Base-by-base conservation (phyloP, 306 rosid genomes). In the Vicia faba region DNA sequence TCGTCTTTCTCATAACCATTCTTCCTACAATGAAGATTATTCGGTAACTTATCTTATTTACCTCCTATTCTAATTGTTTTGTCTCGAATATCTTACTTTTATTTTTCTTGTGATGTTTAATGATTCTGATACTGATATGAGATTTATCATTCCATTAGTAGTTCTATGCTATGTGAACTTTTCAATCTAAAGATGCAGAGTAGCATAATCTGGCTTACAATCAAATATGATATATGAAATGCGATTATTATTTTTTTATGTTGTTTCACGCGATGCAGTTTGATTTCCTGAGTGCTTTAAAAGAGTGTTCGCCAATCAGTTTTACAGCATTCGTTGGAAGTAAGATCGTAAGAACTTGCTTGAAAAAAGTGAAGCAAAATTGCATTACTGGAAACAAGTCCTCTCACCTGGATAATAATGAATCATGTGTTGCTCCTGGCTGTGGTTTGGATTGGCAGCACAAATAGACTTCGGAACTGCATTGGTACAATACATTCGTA, bases 371-470 rank as follows among this genome's bases (percentile, higher is more conserved):
- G 5, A 31, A 31, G 36, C 60, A 54, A 1, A 54, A 0, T 6
- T 2, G 8, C 9, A 23, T 53, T 6, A 28, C 11, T 26, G 39
- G 11, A 55, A 55, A 55, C 61, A 55, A 8, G 11, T 28, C 10
- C 38, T 12, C 61, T 38, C 61, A 11, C 11, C 38, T 55, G 16
- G 12, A 28, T 56, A 56, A 56, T 19, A 56, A 56, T 56, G 62
- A 1, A 31, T 31, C 8, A 5, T 6, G 36, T 31, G 36, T 31
- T 31, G 36, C 36, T 31, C 36, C 36, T 31, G 36, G 1, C 3
- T 9, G 1, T 8, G 12, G 12, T 38, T 38, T 38, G 12, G 43
- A 38, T 38, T 38, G 43, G 11, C 43, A 0, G 11, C 13, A 3
- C 44, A 2, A 10, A 39, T 4, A 2, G 13, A 10, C 44, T 39